phyloP scores from a whole-genome alignment of 345 rosid species.

The Theobroma cacao region DNA sequence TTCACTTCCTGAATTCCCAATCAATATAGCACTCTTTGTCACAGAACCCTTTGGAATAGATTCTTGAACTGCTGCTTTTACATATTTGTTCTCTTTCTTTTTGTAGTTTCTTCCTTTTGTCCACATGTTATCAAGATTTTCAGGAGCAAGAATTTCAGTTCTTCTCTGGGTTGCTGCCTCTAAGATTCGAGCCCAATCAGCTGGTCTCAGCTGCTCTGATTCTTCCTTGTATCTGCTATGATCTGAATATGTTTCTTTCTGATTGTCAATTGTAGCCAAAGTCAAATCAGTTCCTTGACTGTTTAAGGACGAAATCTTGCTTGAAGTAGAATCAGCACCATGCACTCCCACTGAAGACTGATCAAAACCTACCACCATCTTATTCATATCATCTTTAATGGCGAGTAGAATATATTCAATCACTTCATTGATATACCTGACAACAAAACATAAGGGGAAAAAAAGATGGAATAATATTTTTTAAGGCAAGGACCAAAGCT shows the following conservation, averaged over 20 bases:
- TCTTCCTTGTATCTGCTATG: constrained; percentile 31
- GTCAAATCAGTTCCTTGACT: constrained; percentile 37
- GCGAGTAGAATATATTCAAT: constrained; percentile 66
- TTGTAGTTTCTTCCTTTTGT: constrained; percentile 91
- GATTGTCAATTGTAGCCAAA: constrained; percentile 31
- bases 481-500: not conserved
- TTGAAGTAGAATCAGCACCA: constrained; percentile 27
- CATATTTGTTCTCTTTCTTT: constrained; percentile 61
- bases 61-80: constrained; percentile 28
- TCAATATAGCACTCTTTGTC: constrained; percentile 17
- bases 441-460: not conserved
- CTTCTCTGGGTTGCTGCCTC: constrained; percentile 91
- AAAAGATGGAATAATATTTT: not conserved
- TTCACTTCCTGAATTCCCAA: constrained; percentile 28
- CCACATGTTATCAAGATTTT: constrained; percentile 99
- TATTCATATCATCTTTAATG: constrained; percentile 41
- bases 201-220: constrained; percentile 39
- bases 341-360: constrained; percentile 38
- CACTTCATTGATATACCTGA: constrained; percentile 88
- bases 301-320: constrained; percentile 30
- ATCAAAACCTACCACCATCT: constrained; percentile 42
- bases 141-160: constrained; percentile 93
- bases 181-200: constrained; percentile 79
- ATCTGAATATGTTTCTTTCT: constrained; percentile 27
- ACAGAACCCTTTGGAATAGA: constrained; percentile 28